Percentiles rank a stretch among this genome's conserved stretches.
phyloP scores from a whole-genome alignment of 306 rosid species.

The Vicia villosa region DNA sequence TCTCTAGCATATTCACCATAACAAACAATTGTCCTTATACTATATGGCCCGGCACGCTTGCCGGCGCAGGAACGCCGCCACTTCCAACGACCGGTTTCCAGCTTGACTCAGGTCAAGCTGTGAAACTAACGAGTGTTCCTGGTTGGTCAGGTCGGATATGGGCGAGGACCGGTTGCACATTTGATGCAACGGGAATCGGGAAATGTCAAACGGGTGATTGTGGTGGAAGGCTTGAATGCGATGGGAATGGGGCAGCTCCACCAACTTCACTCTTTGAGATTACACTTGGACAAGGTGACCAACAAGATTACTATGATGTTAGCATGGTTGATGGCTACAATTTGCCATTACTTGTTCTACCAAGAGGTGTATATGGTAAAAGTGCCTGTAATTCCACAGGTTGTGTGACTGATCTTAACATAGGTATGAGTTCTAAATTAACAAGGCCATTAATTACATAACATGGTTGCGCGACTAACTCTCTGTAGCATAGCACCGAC shows the following conservation, averaged over 20 bases:
- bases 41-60: constrained; percentile 86
- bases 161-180: constrained; percentile 92
- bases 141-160: constrained; percentile 95
- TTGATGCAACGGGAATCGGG: constrained; percentile 70
- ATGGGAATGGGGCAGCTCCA: constrained; percentile 80
- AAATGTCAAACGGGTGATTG: constrained; percentile 85
- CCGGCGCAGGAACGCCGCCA: constrained; percentile 63
- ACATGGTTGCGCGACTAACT: background rate
- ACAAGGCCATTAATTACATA: background rate
- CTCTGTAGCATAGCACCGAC: too few relatives aligned
- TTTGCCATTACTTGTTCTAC: constrained; percentile 69
- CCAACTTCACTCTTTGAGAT: constrained; percentile 89
- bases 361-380: constrained; percentile 53
- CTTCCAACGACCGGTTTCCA: constrained; percentile 68
- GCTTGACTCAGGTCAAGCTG: constrained; percentile 53
- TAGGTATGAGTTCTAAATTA: constrained; percentile 48
- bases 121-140: constrained; percentile 50
- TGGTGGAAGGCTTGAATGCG: constrained; percentile 82
- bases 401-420: constrained; percentile 69
- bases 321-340: constrained; percentile 91
- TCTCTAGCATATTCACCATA: constrained; percentile 57
- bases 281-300: constrained; percentile 69
- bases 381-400: constrained; percentile 79
- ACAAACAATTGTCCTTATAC: constrained; percentile 73
- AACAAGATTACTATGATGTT: constrained; percentile 73